These are phyloP conservation scores for Alternaria triticina DNA, from an alignment of 2,329 filamentous ascomycete genomes.

Conservation along the genomic window DNA sequence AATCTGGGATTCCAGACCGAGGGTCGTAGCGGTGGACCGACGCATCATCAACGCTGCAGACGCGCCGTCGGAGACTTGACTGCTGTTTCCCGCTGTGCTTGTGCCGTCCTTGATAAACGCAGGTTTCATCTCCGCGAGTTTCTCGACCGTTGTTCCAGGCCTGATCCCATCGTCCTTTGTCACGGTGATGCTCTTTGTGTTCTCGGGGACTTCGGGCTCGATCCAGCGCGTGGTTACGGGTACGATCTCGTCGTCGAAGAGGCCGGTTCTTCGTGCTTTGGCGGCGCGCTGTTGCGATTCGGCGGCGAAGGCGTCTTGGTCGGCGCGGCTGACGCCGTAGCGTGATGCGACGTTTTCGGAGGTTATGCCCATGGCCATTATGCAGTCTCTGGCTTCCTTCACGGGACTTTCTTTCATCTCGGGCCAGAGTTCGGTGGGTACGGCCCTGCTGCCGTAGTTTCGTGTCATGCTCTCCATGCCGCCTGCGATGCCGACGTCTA, in stretches of 20 bases:
- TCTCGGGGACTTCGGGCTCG: constrained; percentile 63
- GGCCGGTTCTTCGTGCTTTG: constrained; percentile 69
- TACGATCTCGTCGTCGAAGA: constrained; percentile 80
- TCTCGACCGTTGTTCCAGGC: constrained; percentile 69
- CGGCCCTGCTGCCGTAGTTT: constrained; percentile 86
- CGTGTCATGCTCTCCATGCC: constrained; percentile 97
- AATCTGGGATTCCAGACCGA: constrained; percentile 73
- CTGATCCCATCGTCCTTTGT: constrained; percentile 84
- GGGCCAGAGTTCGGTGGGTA: constrained; percentile 82
- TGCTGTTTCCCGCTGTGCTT: constrained; percentile 84
- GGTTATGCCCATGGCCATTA: constrained; percentile 94
- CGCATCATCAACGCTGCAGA: constrained; percentile 85
- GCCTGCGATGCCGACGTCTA: constrained; percentile 77
- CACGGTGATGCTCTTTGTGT: constrained; percentile 68
- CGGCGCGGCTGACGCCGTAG: constrained; percentile 73
- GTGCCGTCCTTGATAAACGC: constrained; percentile 78
- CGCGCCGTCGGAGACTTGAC: constrained; percentile 87
- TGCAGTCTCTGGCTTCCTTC: constrained; percentile 79
- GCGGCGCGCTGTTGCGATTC: constrained; percentile 76
- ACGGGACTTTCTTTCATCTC: constrained; percentile 68
- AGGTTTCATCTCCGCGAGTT: constrained; percentile 80
- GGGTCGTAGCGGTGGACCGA: constrained; percentile 74
- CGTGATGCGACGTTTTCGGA: constrained; percentile 84
- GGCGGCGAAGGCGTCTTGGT: constrained; percentile 85
- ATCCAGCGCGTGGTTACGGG: constrained; percentile 74